Evolutionary conservation across 2,329 filamentous ascomycete species (phyloP), one percentile per base, ranked within the genome.

Genomic region (Ceratocystis ficicola): DNA sequence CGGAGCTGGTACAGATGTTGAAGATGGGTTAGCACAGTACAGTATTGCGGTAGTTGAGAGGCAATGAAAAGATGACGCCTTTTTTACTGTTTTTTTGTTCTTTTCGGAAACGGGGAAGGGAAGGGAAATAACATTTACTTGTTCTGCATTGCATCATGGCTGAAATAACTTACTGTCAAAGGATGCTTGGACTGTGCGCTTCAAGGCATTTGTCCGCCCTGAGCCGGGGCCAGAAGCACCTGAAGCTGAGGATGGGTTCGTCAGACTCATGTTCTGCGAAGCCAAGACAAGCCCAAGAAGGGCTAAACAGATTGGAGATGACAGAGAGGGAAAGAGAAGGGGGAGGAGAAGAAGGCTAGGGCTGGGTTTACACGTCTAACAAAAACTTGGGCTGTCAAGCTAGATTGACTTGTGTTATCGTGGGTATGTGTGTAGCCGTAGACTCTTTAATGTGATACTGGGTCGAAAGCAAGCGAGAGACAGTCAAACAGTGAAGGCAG

Each of bases 171-270:
- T 85, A 82, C 48, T 48, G 17, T 62, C 60, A n/a, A 65, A 83
- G 81, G 70, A 17, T 30, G 28, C 55, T 20, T 59, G 55, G 28
- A 32, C 55, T 32, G 78, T 83, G 71, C 83, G 78, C 76, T 85
- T 86, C 65, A 84, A 74, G 32, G 75, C 76, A 70, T 80, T 79
- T 61, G 75, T 73, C 67, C 77, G 77, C 57, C 71, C 76, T 66
- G 80, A 81, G 50, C 76, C 76, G 64, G 80, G 77, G 62, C 77
- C 79, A 70, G 79, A 79, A 44, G 78, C 75, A 69, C 73, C 79
- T 69, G 81, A 74, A 67, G 80, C 79, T 69, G 81, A 74, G 67
- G 80, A 74, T 67, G 80, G 80, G 73, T 83, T 83, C 65, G 79
- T 82, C 75, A 79, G 75, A 75, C 77, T 81, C 81, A 83, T 83